phyloP scores from a whole-genome alignment of 768 basidiomycete species.

The Hericium coralloides region DNA sequence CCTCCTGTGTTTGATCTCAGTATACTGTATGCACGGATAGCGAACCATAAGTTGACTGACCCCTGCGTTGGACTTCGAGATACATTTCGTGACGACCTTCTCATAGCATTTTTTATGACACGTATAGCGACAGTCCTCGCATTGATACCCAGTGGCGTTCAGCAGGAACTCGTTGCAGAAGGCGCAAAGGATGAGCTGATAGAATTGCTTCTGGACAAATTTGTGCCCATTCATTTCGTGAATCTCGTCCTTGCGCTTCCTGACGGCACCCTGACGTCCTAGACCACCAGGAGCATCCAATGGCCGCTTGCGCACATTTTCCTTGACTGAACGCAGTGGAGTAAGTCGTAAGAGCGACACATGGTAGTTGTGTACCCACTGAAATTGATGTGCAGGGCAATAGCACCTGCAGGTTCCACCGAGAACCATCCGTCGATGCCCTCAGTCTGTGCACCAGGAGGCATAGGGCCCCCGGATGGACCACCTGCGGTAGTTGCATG shows the following conservation, averaged over 20 bases:
- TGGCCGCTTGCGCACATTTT: slow-evolving; percentile 95
- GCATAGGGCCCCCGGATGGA: slow-evolving; percentile 1
- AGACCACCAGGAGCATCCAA: slow-evolving; percentile 85
- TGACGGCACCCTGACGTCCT: slow-evolving; percentile 95
- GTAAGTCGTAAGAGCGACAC: slow-evolving; percentile 6
- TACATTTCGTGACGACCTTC: slow-evolving; percentile 99
- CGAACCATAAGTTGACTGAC: slow-evolving; percentile 38
- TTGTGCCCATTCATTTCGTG: slow-evolving; percentile 99
- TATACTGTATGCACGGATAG: background rate
- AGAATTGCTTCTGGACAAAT: slow-evolving; percentile 95
- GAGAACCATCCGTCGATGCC: slow-evolving; percentile 97
- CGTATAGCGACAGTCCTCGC: slow-evolving; percentile 97
- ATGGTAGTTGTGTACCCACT: slow-evolving; percentile 41
- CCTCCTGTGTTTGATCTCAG: slow-evolving; percentile 47
- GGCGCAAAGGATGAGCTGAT: slow-evolving; percentile 96
- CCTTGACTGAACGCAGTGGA: slow-evolving; percentile 62
- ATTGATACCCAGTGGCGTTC: slow-evolving; percentile 96
- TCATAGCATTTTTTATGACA: slow-evolving; percentile 99
- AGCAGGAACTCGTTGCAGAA: slow-evolving; percentile 97
- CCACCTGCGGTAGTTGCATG: background rate
- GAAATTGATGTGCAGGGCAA: slow-evolving; percentile 84
- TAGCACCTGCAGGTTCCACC: slow-evolving; percentile 94
- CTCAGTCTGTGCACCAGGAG: slow-evolving; percentile 33
- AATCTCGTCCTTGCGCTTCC: slow-evolving; percentile 96
- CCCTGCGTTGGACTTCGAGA: slow-evolving; percentile 91